Base-by-base conservation (phyloP, 1,284 basidiomycete genomes). In the Malassezia caprae region DNA sequence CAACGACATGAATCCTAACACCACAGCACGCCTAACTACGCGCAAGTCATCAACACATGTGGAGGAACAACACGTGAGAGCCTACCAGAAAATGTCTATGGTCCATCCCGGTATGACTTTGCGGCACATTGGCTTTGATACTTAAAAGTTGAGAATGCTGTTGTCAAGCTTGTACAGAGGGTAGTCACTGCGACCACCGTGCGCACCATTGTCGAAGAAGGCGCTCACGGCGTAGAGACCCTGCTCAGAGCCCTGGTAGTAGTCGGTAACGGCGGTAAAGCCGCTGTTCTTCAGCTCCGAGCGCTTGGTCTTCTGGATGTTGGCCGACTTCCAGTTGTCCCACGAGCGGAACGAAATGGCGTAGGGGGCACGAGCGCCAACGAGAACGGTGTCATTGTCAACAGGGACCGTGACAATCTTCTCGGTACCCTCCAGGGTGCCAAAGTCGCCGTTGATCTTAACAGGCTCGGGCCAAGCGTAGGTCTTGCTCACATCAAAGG, bases 211-310 rank as follows among this genome's bases (percentile, higher is more conserved):
- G n/a, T 55, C 57, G 55, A 72, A 72, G 63, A 66, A 72, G 15
- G 69, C 69, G 12, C 69, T 67, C 15, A 62, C 58, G 17, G 59
- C 70, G 58, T 71, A 72, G 40, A 72, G 51, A 31, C 54, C 53
- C 41, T 62, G 42, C 39, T 53, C 49, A n/a, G 58, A 56, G 17
- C 68, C 69, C 17, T 56, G 41, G 53, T 65, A 63, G 56, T 60
- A 63, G 46, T 72, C 67, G 28, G 61, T 55, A 11, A 72, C 62
- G 8, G 59, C 64, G 13, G 69, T 71, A 23, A 72, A 61, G 19
- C 59, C 62, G 56, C 67, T 69, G 54, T 51, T 47, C 23, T 56
- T 40, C 37, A 72, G 68, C 51, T 69, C 64, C 43, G 50, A 42
- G 21, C 65, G 56, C 1, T 62, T 58, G 26, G 54, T 60, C 24